phyloP scores from a whole-genome alignment of 441 rosid genomes.

The Aleurites moluccanus region DNA sequence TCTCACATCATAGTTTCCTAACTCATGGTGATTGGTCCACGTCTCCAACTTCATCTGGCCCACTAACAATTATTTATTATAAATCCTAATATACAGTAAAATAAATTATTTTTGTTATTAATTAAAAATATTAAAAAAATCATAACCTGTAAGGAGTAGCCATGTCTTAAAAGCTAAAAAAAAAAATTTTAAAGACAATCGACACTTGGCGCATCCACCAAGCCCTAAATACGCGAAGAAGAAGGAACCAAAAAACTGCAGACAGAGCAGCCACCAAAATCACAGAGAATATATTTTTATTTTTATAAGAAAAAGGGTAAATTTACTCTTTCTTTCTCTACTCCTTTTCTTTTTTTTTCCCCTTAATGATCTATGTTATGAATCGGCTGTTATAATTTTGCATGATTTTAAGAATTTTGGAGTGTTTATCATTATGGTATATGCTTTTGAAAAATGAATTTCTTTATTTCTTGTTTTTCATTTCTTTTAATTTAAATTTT shows the following conservation, averaged over 20 bases:
- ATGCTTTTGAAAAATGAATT: not conserved
- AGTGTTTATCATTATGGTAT: no score
- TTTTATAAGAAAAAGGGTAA: not conserved
- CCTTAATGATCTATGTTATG: constrained; percentile 1
- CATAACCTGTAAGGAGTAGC: constrained; percentile 1
- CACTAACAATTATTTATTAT: constrained; percentile 16
- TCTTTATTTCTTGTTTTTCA: not conserved
- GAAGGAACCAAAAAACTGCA: constrained; percentile 29
- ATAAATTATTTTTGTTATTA: no score
- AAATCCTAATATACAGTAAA: not conserved
- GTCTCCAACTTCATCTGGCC: constrained; percentile 31
- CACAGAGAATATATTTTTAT: not conserved
- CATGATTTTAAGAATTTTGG: not conserved
- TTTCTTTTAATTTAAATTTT: no score
- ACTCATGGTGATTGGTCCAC: constrained; percentile 42
- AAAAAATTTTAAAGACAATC: constrained; percentile 19
- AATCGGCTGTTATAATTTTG: not conserved
- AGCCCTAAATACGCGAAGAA: constrained; percentile 28
- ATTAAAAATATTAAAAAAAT: not conserved
- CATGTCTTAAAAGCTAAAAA: constrained; percentile 26
- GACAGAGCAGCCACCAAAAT: not conserved
- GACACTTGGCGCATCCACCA: constrained; percentile 59
- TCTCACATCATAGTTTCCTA: constrained; percentile 14
- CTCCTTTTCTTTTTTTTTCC: no score
- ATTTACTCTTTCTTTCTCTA: no score